Conservation (phyloP, 495 filamentous ascomycete species). For the Lasiosphaeriaceae sp. region DNA sequence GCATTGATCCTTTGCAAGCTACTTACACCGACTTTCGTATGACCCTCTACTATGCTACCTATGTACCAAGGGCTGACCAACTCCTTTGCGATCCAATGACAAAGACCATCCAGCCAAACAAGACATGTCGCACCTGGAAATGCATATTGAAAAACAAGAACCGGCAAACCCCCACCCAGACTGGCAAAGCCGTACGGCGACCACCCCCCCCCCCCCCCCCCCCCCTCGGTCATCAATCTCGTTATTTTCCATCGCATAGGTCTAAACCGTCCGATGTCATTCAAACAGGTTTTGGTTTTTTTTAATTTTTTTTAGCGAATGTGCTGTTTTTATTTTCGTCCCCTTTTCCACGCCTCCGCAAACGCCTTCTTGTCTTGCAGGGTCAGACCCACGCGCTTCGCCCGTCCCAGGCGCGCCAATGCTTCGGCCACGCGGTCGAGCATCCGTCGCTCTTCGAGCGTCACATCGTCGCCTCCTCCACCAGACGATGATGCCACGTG, state of each 20-base stretch:
- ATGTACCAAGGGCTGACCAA: no score
- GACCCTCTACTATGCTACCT: no score
- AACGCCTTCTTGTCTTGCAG: slow-evolving; percentile 80
- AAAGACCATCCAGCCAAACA: no score
- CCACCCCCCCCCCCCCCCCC: neutral
- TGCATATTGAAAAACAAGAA: no score
- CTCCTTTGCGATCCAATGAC: no score
- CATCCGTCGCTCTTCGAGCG: slow-evolving; percentile 54
- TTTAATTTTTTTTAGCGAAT: neutral
- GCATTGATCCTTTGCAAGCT: no score
- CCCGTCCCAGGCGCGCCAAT: slow-evolving; percentile 80
- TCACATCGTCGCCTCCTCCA: slow-evolving; percentile 39
- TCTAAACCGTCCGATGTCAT: neutral
- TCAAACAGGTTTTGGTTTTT: no score
- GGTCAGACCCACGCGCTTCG: slow-evolving; percentile 85
- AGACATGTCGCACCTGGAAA: no score
- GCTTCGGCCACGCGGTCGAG: slow-evolving; percentile 77
- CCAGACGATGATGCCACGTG: slow-evolving; percentile 2
- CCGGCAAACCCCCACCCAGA: no score
- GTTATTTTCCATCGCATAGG: neutral
- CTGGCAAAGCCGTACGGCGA: no score
- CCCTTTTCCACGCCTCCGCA: slow-evolving; percentile 54
- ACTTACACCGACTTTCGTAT: no score
- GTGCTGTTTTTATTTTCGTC: slow-evolving; percentile 17
- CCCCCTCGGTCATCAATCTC: neutral